Percentiles rank a stretch among this genome's conserved stretches.
These are phyloP conservation scores for Rickenella mellea DNA, from an alignment of 768 basidiomycete genomes.

Conservation along the genomic window DNA sequence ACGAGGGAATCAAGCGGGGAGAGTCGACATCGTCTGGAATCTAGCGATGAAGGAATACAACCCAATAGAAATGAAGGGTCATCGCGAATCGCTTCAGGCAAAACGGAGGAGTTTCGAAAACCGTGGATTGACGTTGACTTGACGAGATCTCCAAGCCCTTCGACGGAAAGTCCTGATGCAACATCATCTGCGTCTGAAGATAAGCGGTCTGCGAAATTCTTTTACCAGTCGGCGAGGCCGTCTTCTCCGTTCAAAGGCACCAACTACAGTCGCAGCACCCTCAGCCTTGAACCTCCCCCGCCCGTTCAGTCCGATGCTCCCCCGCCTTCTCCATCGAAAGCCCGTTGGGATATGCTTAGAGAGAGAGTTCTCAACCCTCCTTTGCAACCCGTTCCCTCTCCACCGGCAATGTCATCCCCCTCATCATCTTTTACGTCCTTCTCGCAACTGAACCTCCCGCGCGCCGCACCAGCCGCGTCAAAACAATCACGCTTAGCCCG, in stretches of 20 bases:
- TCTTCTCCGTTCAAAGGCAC: background rate
- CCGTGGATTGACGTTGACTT: too few relatives aligned
- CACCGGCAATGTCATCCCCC: background rate
- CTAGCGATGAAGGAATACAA: background rate
- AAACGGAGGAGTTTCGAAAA: background rate
- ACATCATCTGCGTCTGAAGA: too few relatives aligned
- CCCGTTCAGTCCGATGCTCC: background rate
- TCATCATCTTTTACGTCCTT: background rate
- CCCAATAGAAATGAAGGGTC: background rate
- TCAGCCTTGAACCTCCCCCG: background rate
- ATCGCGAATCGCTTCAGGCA: background rate
- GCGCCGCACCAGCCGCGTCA: constrained; percentile 20
- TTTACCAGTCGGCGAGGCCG: too few relatives aligned
- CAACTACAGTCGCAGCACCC: background rate
- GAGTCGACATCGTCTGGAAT: background rate
- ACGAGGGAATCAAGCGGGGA: background rate
- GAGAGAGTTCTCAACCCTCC: too few relatives aligned
- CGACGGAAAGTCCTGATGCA: too few relatives aligned
- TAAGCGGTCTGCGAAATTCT: too few relatives aligned
- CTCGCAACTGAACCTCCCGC: background rate
- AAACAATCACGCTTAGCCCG: constrained; percentile 40
- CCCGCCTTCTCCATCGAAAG: background rate
- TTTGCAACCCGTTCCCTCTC: background rate
- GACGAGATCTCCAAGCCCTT: too few relatives aligned
- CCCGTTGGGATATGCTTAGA: background rate